A percentile compares a stretch with the other conserved stretches of the same genome.
phyloP scores from a whole-genome alignment of 129 eudicot species.

The Apium graveolens region DNA sequence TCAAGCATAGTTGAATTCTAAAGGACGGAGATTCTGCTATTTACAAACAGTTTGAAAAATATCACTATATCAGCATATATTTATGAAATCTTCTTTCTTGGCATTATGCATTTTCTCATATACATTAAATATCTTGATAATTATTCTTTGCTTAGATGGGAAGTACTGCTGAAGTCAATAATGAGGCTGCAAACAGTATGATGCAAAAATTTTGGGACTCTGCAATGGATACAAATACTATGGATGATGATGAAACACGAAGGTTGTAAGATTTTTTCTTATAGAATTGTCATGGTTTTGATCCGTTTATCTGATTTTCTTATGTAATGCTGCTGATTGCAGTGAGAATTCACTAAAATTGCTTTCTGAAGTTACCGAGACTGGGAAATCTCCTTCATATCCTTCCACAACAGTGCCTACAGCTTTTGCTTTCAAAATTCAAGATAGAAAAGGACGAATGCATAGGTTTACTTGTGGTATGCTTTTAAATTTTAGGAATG shows the following conservation, averaged over 20 bases:
- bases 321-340: slow-evolving; percentile 17
- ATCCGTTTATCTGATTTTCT: slow-evolving; percentile 14
- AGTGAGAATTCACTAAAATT: slow-evolving; percentile 76
- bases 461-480: slow-evolving; percentile 84
- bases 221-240: slow-evolving; percentile 68
- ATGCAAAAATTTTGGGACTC: slow-evolving; percentile 99
- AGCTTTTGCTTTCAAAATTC: slow-evolving; percentile 71
- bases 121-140: slow-evolving; percentile 6
- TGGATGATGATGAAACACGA: slow-evolving; percentile 64
- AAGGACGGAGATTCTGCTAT: neutral
- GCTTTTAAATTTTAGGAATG: slow-evolving; percentile 9
- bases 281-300: neutral
- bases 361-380: slow-evolving; percentile 63
- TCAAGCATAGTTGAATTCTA: neutral
- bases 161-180: slow-evolving; percentile 59
- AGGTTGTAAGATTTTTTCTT: slow-evolving; percentile 39
- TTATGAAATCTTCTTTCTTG: neutral
- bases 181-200: slow-evolving; percentile 73
- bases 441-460: slow-evolving; percentile 80
- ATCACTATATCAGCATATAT: neutral
- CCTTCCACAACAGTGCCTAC: slow-evolving; percentile 47
- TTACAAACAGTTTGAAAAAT: neutral
- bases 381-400: slow-evolving; percentile 47
- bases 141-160: slow-evolving; percentile 53
- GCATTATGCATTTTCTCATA: neutral